phyloP scores from a whole-genome alignment of 345 rosid species.

The Euphorbia tirucalli region DNA sequence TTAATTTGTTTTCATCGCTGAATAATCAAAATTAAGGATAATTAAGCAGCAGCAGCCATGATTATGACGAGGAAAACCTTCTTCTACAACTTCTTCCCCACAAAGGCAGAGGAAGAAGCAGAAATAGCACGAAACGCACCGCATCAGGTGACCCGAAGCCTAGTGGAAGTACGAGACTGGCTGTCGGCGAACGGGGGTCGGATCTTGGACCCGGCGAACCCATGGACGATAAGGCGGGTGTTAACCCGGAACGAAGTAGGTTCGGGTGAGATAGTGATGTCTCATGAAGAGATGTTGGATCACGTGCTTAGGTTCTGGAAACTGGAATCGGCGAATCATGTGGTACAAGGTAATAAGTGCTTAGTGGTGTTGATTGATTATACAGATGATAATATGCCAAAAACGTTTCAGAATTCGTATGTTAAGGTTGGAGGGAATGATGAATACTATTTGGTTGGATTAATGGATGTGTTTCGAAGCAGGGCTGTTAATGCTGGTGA shows the following conservation, averaged over 20 bases:
- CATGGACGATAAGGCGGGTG: conserved; percentile 34
- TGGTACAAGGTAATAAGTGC: conserved; percentile 21
- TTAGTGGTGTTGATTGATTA: conserved; percentile 27
- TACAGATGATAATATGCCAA: conserved; percentile 30
- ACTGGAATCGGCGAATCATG: conserved; percentile 19
- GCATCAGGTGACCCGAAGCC: conserved; percentile 14
- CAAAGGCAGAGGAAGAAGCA: conserved; percentile 37
- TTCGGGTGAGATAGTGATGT: conserved; percentile 24
- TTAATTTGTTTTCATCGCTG: background rate
- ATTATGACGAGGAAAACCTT: conserved; percentile 26
- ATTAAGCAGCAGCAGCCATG: background rate
- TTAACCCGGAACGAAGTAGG: conserved; percentile 20
- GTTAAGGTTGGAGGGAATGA: conserved; percentile 24
- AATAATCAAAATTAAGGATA: no score
- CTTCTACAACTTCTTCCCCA: conserved; percentile 29
- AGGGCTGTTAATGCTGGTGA: conserved; percentile 23
- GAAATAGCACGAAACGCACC: conserved; percentile 16
- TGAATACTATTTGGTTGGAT: conserved; percentile 24
- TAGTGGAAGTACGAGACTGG: conserved; percentile 28
- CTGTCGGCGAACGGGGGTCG: background rate
- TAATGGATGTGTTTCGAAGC: conserved; percentile 26
- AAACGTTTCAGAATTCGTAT: conserved; percentile 26
- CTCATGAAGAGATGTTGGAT: conserved; percentile 24
- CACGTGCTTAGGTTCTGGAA: conserved; percentile 35
- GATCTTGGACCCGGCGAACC: conserved; percentile 18